Conservation (phyloP, 1,284 basidiomycete species). For the Spongispora temasekensis region DNA sequence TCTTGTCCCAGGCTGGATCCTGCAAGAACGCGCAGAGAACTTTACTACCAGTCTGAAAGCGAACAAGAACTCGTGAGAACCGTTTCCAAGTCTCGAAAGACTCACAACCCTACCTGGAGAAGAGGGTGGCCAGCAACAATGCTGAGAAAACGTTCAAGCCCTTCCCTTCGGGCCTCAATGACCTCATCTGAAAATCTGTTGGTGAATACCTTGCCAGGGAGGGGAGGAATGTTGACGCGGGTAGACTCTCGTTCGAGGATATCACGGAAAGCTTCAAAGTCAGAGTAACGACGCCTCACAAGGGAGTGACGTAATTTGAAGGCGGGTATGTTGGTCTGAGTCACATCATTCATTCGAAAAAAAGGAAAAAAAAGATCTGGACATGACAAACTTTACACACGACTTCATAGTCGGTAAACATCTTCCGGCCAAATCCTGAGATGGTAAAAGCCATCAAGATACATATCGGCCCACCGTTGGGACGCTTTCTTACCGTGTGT, state of each 20-base stretch:
- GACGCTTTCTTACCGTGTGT: conserved; percentile 77
- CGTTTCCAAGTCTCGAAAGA: no score
- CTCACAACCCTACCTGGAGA: conserved; percentile 82
- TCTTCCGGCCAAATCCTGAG: conserved; percentile 92
- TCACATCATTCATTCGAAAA: no score
- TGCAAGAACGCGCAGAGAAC: conserved; percentile 97
- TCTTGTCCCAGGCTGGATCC: conserved; percentile 82
- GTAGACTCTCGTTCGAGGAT: conserved; percentile 97
- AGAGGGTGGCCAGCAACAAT: conserved; percentile 97
- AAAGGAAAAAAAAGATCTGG: neutral
- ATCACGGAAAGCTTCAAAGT: conserved; percentile 99
- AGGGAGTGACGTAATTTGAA: conserved; percentile 96
- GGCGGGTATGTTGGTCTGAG: conserved; percentile 96
- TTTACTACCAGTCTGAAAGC: conserved; percentile 87
- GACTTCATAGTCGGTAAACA: conserved; percentile 99
- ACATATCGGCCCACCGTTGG: neutral
- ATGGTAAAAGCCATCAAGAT: neutral
- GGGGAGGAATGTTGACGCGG: conserved; percentile 94
- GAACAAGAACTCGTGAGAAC: conserved; percentile 12
- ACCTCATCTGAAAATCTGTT: conserved; percentile 98
- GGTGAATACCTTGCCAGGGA: conserved; percentile 96
- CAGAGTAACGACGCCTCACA: conserved; percentile 94
- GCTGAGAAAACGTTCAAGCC: conserved; percentile 93
- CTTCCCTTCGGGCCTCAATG: conserved; percentile 90
- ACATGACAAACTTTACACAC: conserved; percentile 82